Evolutionary conservation across 352 stramenopile genomes (phyloP).

Genomic region (Pythium monospermum): DNA sequence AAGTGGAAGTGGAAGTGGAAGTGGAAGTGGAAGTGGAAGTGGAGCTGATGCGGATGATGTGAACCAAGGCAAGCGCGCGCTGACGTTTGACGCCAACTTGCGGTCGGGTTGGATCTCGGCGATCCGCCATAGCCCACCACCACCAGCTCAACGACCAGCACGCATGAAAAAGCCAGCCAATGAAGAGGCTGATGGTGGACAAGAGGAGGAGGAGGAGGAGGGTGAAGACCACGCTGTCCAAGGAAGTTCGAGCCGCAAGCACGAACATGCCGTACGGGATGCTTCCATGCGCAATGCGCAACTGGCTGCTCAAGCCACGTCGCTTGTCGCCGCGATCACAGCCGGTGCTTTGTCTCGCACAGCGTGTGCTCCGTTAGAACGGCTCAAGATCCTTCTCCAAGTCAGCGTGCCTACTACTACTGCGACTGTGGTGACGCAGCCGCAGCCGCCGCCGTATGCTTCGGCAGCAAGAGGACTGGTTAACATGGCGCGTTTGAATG

Average conservation of each 20-base stretch:
- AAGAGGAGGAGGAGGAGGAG: too few species aligned
- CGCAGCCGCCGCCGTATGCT: constrained; percentile 29
- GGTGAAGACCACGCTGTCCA: too few species aligned
- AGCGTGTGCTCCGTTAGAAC: constrained; percentile 65
- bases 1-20: too few species aligned
- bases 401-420: constrained; percentile 24
- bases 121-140: constrained; percentile 60
- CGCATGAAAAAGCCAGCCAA: too few species aligned
- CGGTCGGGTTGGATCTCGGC: constrained; percentile 73
- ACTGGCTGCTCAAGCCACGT: constrained; percentile 36
- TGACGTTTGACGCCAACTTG: constrained; percentile 70
- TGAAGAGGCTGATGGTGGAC: too few species aligned
- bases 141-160: constrained; percentile 33
- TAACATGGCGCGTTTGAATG: constrained; percentile 69
- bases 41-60: constrained; percentile 27
- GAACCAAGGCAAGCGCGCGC: constrained; percentile 25
- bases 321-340: constrained; percentile 56
- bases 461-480: constrained; percentile 44
- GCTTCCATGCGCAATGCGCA: constrained; percentile 18
- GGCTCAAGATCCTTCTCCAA: constrained; percentile 83
- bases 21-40: too few species aligned
- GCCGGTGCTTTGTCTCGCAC: constrained; percentile 61
- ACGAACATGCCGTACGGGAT: constrained; percentile 20
- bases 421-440: constrained; percentile 1
- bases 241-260: constrained; percentile 19